Percentiles rank a stretch among this genome's conserved stretches.
These are phyloP conservation scores for Monosporascus sp. DNA, from an alignment of 2,329 filamentous ascomycete genomes.

Conservation along the genomic window DNA sequence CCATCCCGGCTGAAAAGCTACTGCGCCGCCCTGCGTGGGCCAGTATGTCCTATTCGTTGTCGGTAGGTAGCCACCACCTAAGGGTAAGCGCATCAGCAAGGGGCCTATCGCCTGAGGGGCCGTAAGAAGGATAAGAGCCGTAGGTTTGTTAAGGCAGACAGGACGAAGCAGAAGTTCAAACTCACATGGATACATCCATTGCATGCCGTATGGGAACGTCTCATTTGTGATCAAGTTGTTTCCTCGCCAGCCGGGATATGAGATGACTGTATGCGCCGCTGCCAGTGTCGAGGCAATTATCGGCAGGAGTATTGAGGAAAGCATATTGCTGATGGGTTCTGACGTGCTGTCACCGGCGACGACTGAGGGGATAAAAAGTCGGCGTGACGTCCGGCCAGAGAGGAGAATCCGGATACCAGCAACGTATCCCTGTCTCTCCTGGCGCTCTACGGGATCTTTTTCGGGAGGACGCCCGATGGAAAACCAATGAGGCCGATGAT, in stretches of 20 bases:
- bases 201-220: conserved; percentile 81
- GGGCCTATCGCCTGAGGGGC: too few species aligned
- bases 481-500: too few species aligned
- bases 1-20: conserved; percentile 92
- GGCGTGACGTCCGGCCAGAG: too few species aligned
- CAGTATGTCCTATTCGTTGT: conserved; percentile 85
- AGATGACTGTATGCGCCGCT: conserved; percentile 73
- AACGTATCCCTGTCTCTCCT: too few species aligned
- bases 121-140: neutral
- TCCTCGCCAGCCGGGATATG: conserved; percentile 81
- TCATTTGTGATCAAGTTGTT: conserved; percentile 78
- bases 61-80: conserved; percentile 77
- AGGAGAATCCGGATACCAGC: neutral
- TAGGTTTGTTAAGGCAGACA: neutral
- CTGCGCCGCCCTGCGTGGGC: conserved; percentile 80
- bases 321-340: conserved; percentile 32
- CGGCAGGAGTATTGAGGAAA: conserved; percentile 38
- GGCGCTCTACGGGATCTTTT: too few species aligned
- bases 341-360: neutral
- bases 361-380: neutral
- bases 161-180: neutral
- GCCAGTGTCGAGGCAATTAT: conserved; percentile 43
- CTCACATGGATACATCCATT: conserved; percentile 94
- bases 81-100: conserved; percentile 3
- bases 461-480: too few species aligned